These are phyloP conservation scores for Neobulgaria alba DNA, from an alignment of 2,329 filamentous ascomycete species.

Conservation along the genomic window DNA sequence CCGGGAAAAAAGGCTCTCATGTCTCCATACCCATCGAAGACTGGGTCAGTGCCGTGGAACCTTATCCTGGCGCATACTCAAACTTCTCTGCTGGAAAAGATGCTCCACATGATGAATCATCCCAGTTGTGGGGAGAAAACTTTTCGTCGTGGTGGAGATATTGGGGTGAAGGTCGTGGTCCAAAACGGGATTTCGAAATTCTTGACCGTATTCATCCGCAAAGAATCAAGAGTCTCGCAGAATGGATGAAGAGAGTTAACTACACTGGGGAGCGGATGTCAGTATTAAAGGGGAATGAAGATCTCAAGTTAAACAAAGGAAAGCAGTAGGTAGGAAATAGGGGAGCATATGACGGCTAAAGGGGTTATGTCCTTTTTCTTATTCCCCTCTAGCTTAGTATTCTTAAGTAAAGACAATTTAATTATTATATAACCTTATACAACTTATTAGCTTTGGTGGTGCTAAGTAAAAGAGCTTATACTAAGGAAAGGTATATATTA, in stretches of 20 bases:
- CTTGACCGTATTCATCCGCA: slow-evolving; percentile 43
- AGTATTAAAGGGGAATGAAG: no score
- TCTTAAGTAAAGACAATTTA: no score
- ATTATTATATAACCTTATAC: no score
- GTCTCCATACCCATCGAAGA: slow-evolving; percentile 30
- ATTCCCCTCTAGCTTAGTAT: no score
- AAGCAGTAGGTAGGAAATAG: no score
- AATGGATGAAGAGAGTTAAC: slow-evolving; percentile 39
- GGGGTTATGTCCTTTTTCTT: no score
- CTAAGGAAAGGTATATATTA: no score
- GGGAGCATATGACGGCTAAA: no score
- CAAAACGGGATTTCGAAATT: slow-evolving; percentile 38
- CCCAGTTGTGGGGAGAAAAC: slow-evolving; percentile 36
- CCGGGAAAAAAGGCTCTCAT: slow-evolving; percentile 34
- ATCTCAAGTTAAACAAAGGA: no score
- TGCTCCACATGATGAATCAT: slow-evolving; percentile 29
- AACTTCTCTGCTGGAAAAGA: slow-evolving; percentile 30
- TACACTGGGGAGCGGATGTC: no score
- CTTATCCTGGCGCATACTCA: slow-evolving; percentile 10
- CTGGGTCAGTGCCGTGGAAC: slow-evolving; percentile 26
- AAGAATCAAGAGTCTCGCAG: slow-evolving; percentile 39
- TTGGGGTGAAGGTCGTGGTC: slow-evolving; percentile 33
- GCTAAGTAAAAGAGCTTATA: no score
- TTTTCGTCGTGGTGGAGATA: slow-evolving; percentile 44
- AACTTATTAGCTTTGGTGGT: no score